A percentile compares a stretch with the other conserved stretches of the same genome.
phyloP scores from a whole-genome alignment of 371 early-diverging fungal species.

The Mycotypha africana region DNA sequence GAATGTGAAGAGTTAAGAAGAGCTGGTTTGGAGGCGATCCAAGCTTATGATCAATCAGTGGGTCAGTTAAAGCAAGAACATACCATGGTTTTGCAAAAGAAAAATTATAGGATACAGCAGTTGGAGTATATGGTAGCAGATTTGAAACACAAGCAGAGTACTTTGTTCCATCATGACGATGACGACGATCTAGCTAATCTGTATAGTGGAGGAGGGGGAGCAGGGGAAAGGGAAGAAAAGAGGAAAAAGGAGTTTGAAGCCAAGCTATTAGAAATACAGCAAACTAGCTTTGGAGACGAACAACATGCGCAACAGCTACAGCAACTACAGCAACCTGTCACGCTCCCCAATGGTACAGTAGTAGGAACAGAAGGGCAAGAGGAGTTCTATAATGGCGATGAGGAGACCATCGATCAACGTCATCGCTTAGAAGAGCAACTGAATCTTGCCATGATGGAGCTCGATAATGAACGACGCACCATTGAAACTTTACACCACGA shows the following conservation, averaged over 20 bases:
- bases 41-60: constrained; percentile 27
- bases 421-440: constrained; percentile 37
- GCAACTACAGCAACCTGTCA: background rate
- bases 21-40: constrained; percentile 29
- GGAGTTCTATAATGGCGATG: too few relatives aligned
- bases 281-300: too few relatives aligned
- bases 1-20: constrained; percentile 36
- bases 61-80: constrained; percentile 17
- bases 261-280: background rate
- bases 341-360: too few relatives aligned
- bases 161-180: constrained; percentile 22
- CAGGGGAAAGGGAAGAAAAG: too few relatives aligned
- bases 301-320: background rate
- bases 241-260: too few relatives aligned
- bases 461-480: constrained; percentile 21
- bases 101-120: constrained; percentile 17
- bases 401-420: too few relatives aligned
- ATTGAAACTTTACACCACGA: constrained; percentile 7
- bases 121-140: constrained; percentile 23
- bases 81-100: constrained; percentile 7
- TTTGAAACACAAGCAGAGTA: constrained; percentile 18
- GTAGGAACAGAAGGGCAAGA: too few relatives aligned
- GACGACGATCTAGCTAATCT: too few relatives aligned
- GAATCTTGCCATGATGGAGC: constrained; percentile 26
- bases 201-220: too few relatives aligned